Percentiles rank a stretch among this genome's conserved stretches.
These are phyloP conservation scores for Trichothecium roseum DNA, from an alignment of 2,329 filamentous ascomycete genomes.

Conservation along the genomic window DNA sequence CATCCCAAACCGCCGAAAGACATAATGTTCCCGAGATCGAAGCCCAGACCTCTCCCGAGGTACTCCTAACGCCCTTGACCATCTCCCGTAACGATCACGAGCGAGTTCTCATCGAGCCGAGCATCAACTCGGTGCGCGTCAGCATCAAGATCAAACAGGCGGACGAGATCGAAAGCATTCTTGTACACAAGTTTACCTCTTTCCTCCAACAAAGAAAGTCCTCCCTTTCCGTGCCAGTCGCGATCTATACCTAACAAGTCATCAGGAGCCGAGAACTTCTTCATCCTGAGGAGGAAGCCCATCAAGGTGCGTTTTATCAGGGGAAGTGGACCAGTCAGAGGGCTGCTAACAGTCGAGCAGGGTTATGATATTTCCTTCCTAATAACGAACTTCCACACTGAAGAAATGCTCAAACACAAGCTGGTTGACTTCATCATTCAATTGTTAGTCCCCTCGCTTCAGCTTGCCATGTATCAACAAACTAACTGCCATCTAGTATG, in stretches of 20 bases:
- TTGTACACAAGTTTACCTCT: slow-evolving; percentile 96
- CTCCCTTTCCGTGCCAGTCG: neutral
- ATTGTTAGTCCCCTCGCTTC: slow-evolving; percentile 48
- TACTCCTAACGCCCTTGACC: slow-evolving; percentile 81
- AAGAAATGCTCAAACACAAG: slow-evolving; percentile 98
- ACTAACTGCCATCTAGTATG: slow-evolving; percentile 43
- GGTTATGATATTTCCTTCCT: slow-evolving; percentile 98
- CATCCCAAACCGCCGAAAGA: slow-evolving; percentile 88
- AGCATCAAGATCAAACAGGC: slow-evolving; percentile 99
- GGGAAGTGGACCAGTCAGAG: slow-evolving; percentile 4
- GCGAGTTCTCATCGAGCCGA: slow-evolving; percentile 89
- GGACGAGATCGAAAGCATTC: slow-evolving; percentile 95
- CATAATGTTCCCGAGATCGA: slow-evolving; percentile 99
- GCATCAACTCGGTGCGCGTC: slow-evolving; percentile 91
- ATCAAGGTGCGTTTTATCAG: slow-evolving; percentile 57
- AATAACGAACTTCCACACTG: slow-evolving; percentile 97
- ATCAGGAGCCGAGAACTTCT: slow-evolving; percentile 82
- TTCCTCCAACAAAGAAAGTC: slow-evolving; percentile 47
- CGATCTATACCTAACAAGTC: slow-evolving; percentile 44
- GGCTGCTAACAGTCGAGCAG: slow-evolving; percentile 31
- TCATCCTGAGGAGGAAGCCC: slow-evolving; percentile 88
- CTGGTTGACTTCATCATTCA: slow-evolving; percentile 98
- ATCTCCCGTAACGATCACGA: slow-evolving; percentile 96
- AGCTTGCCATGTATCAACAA: too few species aligned
- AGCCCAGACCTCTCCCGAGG: slow-evolving; percentile 83